A percentile compares a stretch with the other conserved stretches of the same genome.
Evolutionary conservation across 1,284 basidiomycete genomes (phyloP).

Genomic region (Gymnopus androsaceus): DNA sequence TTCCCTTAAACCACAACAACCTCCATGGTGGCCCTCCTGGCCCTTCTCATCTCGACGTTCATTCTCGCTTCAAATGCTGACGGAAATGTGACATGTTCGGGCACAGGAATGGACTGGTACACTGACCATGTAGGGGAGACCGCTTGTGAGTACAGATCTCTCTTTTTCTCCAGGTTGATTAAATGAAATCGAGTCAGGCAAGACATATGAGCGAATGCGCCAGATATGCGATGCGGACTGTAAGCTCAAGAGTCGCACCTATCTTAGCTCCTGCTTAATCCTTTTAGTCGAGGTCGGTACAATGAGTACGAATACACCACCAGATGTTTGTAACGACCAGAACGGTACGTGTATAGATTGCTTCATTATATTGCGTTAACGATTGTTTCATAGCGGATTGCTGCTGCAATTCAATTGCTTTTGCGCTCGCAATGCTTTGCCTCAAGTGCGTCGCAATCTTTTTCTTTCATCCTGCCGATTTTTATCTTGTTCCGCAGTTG

Average conservation of each 20-base stretch:
- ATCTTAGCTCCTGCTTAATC: neutral
- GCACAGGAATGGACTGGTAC: constrained; percentile 28
- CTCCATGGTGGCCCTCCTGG: neutral
- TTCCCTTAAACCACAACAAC: neutral
- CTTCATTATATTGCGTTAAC: neutral
- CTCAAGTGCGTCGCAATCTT: constrained; percentile 26
- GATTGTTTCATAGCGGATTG: constrained; percentile 21
- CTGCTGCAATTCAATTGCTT: constrained; percentile 33
- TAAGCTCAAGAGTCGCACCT: constrained; percentile 15
- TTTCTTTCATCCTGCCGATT: neutral
- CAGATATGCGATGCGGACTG: constrained; percentile 30
- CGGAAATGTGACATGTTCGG: constrained; percentile 15
- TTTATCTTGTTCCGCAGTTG: constrained; percentile 20
- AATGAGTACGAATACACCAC: constrained; percentile 25
- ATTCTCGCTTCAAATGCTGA: neutral
- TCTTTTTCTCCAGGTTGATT: neutral
- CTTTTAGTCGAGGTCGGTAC: constrained; percentile 21
- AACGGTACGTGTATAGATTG: constrained; percentile 15
- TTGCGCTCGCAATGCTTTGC: constrained; percentile 33
- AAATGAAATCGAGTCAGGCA: constrained; percentile 18
- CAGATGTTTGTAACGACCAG: constrained; percentile 30
- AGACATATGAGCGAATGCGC: constrained; percentile 31
- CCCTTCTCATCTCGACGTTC: neutral
- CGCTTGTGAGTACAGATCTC: constrained; percentile 25
- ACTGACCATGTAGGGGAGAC: constrained; percentile 31